phyloP scores from a whole-genome alignment of 176 grass and related monocot species.

The Leersia perrieri region DNA sequence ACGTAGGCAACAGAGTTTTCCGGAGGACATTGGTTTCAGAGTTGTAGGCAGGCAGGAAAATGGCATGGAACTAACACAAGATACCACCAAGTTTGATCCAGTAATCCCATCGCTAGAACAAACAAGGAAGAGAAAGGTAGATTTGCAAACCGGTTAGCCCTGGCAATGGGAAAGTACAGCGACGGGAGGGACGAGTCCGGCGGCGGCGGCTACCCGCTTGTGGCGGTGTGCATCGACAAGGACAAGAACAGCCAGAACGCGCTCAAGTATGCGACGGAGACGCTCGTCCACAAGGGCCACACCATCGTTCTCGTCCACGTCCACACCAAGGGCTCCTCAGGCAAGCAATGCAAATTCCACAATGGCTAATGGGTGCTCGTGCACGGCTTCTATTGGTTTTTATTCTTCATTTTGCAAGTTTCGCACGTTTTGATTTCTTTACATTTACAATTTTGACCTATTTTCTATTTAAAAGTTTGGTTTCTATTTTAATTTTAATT shows the following conservation, averaged over 20 bases:
- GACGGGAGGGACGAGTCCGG: slow-evolving; percentile 20
- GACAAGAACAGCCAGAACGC: slow-evolving; percentile 82
- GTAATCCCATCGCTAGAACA: background rate
- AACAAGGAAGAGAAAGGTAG: background rate
- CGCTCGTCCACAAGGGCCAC: slow-evolving; percentile 59
- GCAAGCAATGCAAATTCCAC: slow-evolving; percentile 33
- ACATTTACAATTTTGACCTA: too few species aligned
- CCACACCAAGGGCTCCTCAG: slow-evolving; percentile 58
- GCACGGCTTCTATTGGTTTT: too few species aligned
- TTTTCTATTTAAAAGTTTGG: too few species aligned
- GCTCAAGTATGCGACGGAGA: slow-evolving; percentile 74
- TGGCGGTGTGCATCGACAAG: slow-evolving; percentile 86
- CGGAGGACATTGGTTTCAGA: background rate
- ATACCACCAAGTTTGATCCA: background rate
- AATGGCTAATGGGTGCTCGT: too few species aligned
- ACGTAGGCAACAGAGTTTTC: background rate
- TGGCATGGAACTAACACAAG: slow-evolving; percentile 1
- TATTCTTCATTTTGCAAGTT: too few species aligned
- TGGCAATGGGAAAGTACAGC: slow-evolving; percentile 54
- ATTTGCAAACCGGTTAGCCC: background rate
- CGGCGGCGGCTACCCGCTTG: slow-evolving; percentile 39
- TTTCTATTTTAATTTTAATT: too few species aligned
- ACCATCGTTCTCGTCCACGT: slow-evolving; percentile 77
- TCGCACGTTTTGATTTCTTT: too few species aligned
- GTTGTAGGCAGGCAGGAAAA: background rate